These are phyloP conservation scores for Mycena vulgaris DNA, from an alignment of 768 basidiomycete species.

Conservation along the genomic window DNA sequence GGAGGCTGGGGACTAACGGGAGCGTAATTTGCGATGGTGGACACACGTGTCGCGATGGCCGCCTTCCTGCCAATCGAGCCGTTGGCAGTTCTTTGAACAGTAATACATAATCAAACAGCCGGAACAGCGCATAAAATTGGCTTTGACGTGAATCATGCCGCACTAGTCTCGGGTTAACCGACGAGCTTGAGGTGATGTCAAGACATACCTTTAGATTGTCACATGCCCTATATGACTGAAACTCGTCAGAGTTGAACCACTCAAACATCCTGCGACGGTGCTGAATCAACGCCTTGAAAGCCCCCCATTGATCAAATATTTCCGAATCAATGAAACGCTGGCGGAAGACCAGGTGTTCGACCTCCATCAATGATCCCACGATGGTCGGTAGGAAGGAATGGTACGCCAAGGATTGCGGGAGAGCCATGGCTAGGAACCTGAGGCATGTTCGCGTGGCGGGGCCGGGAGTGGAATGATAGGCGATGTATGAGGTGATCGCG, in stretches of 20 bases:
- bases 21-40: background rate
- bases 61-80: background rate
- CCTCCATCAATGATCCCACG: background rate
- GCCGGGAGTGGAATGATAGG: background rate
- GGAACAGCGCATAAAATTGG: conserved; percentile 6
- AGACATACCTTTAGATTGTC: background rate
- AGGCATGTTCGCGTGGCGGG: background rate
- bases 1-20: background rate
- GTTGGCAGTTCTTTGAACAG: conserved; percentile 4
- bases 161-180: background rate
- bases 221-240: background rate
- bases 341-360: background rate
- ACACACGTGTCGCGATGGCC: background rate
- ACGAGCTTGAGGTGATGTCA: background rate
- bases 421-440: background rate
- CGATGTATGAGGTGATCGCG: background rate
- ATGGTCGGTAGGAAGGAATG: background rate
- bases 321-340: background rate
- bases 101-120: conserved; percentile 4
- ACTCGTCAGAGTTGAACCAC: background rate
- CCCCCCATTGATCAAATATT: background rate
- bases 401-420: background rate
- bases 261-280: background rate
- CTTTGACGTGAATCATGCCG: background rate
- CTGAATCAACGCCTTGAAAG: background rate